Base-by-base conservation (phyloP, 306 rosid genomes). In the Ziziphus jujuba region DNA sequence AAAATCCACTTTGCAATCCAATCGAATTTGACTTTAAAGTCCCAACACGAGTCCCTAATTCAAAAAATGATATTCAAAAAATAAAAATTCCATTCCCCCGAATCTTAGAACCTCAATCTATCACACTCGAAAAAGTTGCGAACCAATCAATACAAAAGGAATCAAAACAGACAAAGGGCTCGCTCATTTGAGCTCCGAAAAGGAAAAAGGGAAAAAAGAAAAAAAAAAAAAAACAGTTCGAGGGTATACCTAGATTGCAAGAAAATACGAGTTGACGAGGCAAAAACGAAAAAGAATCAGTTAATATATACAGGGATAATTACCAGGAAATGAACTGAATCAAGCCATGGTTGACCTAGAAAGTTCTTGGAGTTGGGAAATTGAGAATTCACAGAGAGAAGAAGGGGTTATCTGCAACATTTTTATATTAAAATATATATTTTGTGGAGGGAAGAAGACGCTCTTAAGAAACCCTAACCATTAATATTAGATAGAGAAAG, bases 381-480 rank as follows among this genome's bases (percentile, higher is more conserved):
- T 51, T 44, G 45, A 54, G 15, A 78, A 54, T 70, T 34, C 53
- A 54, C 25, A 63, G 67, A 63, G 43, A 40, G 38, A 12, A 53
- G 40, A 17, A 31, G 61, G 76, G 57, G 43, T 50, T 66, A 44
- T 58, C 75, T 23, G 79, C 75, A 74, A 67, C 83, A 74, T 77
- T 43, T 45, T 51, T 19, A 2, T 2, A 9, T 13, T 5, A 47
- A 9, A 43, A 51, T 5, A 20, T 11, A 56, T 8, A 19, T n/a
- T 6, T 28, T 33, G 16, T 5, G 4, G 9, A 15, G 23, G 34
- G 58, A 75, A 77, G 73, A 13, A 65, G 66, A 76, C 51, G 65
- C 71, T 67, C 63, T 67, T 76, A 77, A 47, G 82, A 84, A 91
- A 91, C 96, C 97, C 96, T 91, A 88, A 72, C 78, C 79, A 79